Conservation (phyloP, 148 eudicot genomes). For the Nyssa sinensis region DNA sequence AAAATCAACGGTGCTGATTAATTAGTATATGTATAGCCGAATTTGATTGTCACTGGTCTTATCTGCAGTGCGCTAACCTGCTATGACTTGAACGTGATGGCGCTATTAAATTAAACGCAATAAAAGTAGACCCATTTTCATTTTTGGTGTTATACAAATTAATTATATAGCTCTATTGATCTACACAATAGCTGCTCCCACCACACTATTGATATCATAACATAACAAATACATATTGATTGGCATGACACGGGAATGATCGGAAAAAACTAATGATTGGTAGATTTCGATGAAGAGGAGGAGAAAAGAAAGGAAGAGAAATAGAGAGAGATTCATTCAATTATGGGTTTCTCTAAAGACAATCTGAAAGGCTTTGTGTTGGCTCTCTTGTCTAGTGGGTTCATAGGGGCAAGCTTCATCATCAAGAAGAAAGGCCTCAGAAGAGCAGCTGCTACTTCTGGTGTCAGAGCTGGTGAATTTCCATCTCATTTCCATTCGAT, state of each 20-base stretch:
- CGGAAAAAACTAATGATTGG: neutral
- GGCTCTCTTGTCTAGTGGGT: conserved; percentile 64
- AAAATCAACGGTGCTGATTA: too few relatives aligned
- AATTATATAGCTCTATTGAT: too few relatives aligned
- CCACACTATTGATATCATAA: neutral
- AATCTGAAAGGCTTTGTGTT: conserved; percentile 59
- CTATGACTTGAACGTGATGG: too few relatives aligned
- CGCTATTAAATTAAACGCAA: too few relatives aligned
- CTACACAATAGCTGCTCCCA: too few relatives aligned
- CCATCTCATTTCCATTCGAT: neutral
- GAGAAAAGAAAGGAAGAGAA: conserved; percentile 28
- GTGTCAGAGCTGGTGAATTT: conserved; percentile 65
- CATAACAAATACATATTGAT: too few relatives aligned
- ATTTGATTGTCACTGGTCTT: too few relatives aligned
- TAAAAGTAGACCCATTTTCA: too few relatives aligned
- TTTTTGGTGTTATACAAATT: too few relatives aligned
- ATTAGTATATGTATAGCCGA: too few relatives aligned
- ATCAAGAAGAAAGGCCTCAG: conserved; percentile 76
- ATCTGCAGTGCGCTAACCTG: too few relatives aligned
- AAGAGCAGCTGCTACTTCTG: conserved; percentile 68
- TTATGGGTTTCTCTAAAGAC: conserved; percentile 50
- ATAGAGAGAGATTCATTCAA: conserved; percentile 31
- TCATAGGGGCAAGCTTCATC: conserved; percentile 74
- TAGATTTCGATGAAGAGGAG: conserved; percentile 34
- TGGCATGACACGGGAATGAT: neutral